Conservation (phyloP, 192 early-diverging fungal genomes). For the Thoreauomyces humboldtii region DNA sequence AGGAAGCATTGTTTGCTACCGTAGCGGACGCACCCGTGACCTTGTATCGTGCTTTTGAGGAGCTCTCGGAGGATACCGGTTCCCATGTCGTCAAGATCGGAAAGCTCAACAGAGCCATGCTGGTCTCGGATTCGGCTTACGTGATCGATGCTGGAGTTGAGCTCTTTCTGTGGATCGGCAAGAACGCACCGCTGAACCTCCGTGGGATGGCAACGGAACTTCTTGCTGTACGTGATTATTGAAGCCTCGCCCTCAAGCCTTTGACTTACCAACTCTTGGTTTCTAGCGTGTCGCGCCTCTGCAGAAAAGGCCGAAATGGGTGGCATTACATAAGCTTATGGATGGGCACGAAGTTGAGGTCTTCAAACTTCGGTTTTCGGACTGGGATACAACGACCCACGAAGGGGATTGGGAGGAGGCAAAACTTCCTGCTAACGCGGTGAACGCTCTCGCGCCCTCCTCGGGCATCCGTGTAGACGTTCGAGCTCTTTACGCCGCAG, state of each 20-base stretch:
- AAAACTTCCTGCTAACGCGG: neutral
- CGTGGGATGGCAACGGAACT: conserved; percentile 37
- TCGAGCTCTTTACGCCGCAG: conserved; percentile 40
- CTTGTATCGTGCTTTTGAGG: conserved; percentile 24
- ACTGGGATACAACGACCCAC: conserved; percentile 34
- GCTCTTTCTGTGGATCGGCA: conserved; percentile 53
- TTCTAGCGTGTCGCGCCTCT: conserved; percentile 38
- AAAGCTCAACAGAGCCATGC: conserved; percentile 22
- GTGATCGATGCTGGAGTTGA: conserved; percentile 48
- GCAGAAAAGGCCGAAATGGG: conserved; percentile 39
- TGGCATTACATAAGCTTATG: conserved; percentile 32
- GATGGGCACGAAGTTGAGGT: conserved; percentile 44
- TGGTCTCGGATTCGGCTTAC: conserved; percentile 39
- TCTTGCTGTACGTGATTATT: conserved; percentile 35
- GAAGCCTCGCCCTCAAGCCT: neutral
- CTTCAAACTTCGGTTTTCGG: conserved; percentile 51
- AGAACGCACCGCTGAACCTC: conserved; percentile 5
- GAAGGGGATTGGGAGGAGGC: conserved; percentile 33
- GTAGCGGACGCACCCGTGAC: conserved; percentile 15
- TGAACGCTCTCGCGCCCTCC: neutral
- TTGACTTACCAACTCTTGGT: neutral
- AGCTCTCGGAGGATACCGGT: conserved; percentile 27
- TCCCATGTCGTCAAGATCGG: conserved; percentile 33
- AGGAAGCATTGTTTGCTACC: conserved; percentile 14
- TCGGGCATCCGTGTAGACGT: conserved; percentile 42